These are phyloP conservation scores for Emmonsiellopsis sp. DNA, from an alignment of 2,329 filamentous ascomycete species.

Conservation along the genomic window DNA sequence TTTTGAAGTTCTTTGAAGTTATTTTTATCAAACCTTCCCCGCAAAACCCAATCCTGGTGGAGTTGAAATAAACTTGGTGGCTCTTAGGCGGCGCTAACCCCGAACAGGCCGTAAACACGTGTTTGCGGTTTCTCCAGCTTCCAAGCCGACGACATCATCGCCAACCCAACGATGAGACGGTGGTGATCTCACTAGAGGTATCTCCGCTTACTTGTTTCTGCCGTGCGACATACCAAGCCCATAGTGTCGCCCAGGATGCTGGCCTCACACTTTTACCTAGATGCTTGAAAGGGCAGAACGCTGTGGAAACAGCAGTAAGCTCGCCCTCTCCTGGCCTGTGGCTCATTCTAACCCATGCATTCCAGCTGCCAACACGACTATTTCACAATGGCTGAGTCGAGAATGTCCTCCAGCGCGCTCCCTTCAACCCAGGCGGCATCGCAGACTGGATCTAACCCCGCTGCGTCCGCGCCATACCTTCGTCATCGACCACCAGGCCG, in stretches of 20 bases:
- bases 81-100: too few species aligned
- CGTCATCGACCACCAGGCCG: conserved; percentile 29
- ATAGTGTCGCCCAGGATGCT: background rate
- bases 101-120: too few species aligned
- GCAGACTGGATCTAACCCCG: conserved; percentile 8
- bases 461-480: conserved; percentile 15
- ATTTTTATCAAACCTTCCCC: too few species aligned
- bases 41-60: too few species aligned
- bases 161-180: background rate
- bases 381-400: background rate
- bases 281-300: background rate
- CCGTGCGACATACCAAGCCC: background rate
- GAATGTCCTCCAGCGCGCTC: background rate
- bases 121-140: too few species aligned
- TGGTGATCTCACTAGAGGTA: background rate
- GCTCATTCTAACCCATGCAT: background rate
- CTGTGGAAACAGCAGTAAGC: background rate
- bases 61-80: too few species aligned
- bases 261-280: background rate
- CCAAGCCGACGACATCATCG: background rate
- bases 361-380: background rate
- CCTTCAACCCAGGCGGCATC: background rate
- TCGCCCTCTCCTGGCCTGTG: background rate
- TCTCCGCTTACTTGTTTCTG: background rate
- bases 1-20: too few species aligned